Evolutionary conservation across 371 early-diverging fungal genomes (phyloP).

Genomic region (Basidiobolus meristosporus): DNA sequence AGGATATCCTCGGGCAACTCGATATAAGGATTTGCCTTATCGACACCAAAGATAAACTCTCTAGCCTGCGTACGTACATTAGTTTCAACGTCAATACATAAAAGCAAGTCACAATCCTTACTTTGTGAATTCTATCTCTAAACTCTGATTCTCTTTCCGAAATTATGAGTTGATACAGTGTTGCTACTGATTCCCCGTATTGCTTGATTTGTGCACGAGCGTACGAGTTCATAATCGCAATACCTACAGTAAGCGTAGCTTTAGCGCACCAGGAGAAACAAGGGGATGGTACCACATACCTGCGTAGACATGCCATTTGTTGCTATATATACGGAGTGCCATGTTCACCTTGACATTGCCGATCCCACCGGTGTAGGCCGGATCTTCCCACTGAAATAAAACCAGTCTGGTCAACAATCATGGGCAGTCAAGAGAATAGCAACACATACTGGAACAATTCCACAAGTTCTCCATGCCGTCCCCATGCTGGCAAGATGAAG

Average conservation of each 20-base stretch:
- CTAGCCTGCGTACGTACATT: conserved; percentile 37
- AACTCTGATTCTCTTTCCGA: conserved; percentile 70
- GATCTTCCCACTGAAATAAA: conserved; percentile 57
- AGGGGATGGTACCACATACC: conserved; percentile 30
- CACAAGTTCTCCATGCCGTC: conserved; percentile 75
- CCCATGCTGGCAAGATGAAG: conserved; percentile 58
- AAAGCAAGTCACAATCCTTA: conserved; percentile 6
- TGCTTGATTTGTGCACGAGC: conserved; percentile 72
- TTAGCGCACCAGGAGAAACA: too few relatives aligned
- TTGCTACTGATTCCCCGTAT: conserved; percentile 72
- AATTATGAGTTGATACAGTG: conserved; percentile 85
- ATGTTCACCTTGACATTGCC: conserved; percentile 91
- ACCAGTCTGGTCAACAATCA: background rate
- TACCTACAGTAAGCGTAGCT: too few relatives aligned
- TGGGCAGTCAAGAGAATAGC: background rate
- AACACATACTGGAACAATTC: conserved; percentile 49
- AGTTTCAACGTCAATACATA: too few relatives aligned
- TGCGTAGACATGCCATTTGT: conserved; percentile 94
- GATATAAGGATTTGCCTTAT: too few relatives aligned
- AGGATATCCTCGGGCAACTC: conserved; percentile 61
- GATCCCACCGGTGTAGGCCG: conserved; percentile 75
- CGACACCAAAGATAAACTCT: conserved; percentile 70
- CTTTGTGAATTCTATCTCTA: conserved; percentile 34
- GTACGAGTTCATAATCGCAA: conserved; percentile 84
- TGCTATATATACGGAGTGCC: conserved; percentile 76